Base-by-base conservation (phyloP, 2,329 filamentous ascomycete genomes). In the Claviceps humidiphila region DNA sequence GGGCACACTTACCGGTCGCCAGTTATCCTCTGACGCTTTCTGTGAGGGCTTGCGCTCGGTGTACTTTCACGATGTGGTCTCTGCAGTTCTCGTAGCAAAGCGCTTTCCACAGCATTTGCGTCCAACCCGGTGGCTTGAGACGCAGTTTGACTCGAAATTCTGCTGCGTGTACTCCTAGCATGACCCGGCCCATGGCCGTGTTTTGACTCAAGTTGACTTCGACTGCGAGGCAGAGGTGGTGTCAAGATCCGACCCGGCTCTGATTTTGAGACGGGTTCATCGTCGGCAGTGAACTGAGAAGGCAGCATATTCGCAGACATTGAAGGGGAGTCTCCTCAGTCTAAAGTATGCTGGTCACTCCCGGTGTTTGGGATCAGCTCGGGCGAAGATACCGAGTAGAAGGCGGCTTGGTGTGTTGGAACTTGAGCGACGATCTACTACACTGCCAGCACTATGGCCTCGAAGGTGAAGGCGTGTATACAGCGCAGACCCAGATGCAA, bases 11-110 rank as follows among this genome's bases (percentile, higher is more conserved):
- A 87, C 84, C 78, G 74, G 59, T 82, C 78, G 51, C 74, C 78
- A 56, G 81, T 78, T 57, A 82, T 77, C 52, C 78, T 70, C 57
- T 80, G 77, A 37, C 78, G 72, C 59, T 82, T 82, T 59, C 78
- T 70, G 63, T 74, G 75, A 40, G 78, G 78, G 57, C 76, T 81
- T 2, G 71, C 71, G 48, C 71, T 71, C 0, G 76, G 73, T 1
- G 76, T 75, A 56, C 73, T 75, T 51, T 80, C 75, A 52, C 74
- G 68, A 53, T 74, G 72, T 16, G 74, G 70, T 37, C 69, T 68
- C 54, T 73, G 70, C n/a, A 77, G 61, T 57, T 79, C 77, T 55
- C 75, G 69, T 14, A 75, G 66, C 49, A 80, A 61, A 26, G 75
- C 75, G 54, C 67, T 70, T 52, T 78, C 73, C 43, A 79, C 68